Evolutionary conservation across 768 basidiomycete genomes (phyloP).

Genomic region (Hebeloma cylindrosporum): DNA sequence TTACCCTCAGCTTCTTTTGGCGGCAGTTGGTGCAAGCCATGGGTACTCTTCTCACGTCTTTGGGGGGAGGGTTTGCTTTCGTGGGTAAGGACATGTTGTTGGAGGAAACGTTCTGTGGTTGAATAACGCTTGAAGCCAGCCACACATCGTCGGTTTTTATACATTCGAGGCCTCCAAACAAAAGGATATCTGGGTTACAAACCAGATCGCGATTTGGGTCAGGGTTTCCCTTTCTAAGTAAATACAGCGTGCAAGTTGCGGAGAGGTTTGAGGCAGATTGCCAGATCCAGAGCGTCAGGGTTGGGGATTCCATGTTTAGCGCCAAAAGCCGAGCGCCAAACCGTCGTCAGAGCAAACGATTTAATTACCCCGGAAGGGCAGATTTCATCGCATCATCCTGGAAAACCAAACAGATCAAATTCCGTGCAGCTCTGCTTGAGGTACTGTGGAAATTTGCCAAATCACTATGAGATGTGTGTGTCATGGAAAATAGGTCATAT

Average conservation of each 20-base stretch:
- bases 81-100: constrained; percentile 1
- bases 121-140: too few species aligned
- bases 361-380: constrained; percentile 1
- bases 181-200: constrained; percentile 5
- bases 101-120: neutral
- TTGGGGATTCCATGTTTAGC: constrained; percentile 11
- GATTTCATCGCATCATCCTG: constrained; percentile 6
- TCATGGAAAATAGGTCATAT: constrained; percentile 9
- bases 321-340: constrained; percentile 11
- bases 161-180: constrained; percentile 6
- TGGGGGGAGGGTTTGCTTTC: neutral
- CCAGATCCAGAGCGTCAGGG: constrained; percentile 11
- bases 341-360: neutral
- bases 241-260: constrained; percentile 6
- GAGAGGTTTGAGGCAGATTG: constrained; percentile 4
- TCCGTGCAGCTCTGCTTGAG: constrained; percentile 4
- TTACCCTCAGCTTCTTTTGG: constrained; percentile 54
- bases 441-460: constrained; percentile 8
- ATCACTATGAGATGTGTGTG: constrained; percentile 8
- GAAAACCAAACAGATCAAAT: constrained; percentile 12
- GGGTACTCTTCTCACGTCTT: constrained; percentile 34
- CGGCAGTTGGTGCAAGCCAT: constrained; percentile 60
- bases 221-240: constrained; percentile 4
- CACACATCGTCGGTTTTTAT: too few species aligned
- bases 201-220: constrained; percentile 12